Conservation (phyloP, 371 early-diverging fungal species). For the Mucor sp. region DNA sequence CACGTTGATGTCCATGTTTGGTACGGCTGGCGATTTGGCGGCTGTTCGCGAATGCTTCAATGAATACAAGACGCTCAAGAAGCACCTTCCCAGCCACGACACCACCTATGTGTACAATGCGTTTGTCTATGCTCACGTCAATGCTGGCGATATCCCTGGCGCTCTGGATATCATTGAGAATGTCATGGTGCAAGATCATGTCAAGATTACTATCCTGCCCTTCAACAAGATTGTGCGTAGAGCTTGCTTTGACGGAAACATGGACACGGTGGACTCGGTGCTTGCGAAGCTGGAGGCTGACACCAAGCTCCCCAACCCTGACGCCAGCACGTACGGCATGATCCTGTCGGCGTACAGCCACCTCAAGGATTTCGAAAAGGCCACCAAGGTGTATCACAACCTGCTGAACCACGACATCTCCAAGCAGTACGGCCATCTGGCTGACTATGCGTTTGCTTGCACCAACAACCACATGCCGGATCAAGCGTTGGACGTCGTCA, state of each 20-base stretch:
- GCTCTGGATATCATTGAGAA: conserved; percentile 48
- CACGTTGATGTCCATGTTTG: conserved; percentile 47
- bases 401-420: conserved; percentile 33
- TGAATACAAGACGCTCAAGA: conserved; percentile 38
- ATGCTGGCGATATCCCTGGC: conserved; percentile 39
- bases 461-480: conserved; percentile 23
- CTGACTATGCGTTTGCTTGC: conserved; percentile 40
- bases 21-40: conserved; percentile 44
- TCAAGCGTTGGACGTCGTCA: conserved; percentile 21
- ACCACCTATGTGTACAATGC: conserved; percentile 45
- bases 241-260: conserved; percentile 31
- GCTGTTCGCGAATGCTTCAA: conserved; percentile 51
- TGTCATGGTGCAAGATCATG: conserved; percentile 35
- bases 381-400: conserved; percentile 28
- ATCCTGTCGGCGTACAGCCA: conserved; percentile 37
- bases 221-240: conserved; percentile 46
- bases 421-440: conserved; percentile 39
- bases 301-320: conserved; percentile 34
- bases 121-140: conserved; percentile 45
- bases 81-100: conserved; percentile 32
- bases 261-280: conserved; percentile 30
- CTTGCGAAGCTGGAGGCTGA: conserved; percentile 28
- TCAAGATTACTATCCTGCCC: conserved; percentile 33
- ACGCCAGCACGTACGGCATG: conserved; percentile 41
- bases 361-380: conserved; percentile 34